These are phyloP conservation scores for Collybia sordida DNA, from an alignment of 768 basidiomycete genomes.

Conservation along the genomic window DNA sequence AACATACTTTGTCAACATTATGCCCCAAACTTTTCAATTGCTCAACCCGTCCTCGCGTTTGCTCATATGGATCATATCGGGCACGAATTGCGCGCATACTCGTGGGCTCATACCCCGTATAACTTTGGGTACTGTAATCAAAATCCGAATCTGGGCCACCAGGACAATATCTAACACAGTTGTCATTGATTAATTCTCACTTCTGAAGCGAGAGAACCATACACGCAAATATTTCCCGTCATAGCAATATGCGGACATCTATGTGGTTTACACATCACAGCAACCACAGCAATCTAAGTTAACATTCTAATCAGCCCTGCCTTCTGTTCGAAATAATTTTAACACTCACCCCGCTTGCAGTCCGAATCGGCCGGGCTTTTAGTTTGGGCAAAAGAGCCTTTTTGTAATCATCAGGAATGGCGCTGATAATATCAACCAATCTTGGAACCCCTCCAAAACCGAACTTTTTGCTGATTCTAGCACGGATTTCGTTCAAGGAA, in stretches of 20 bases:
- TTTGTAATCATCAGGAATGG: constrained; percentile 97
- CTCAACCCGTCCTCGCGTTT: constrained; percentile 92
- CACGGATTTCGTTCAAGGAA: constrained; percentile 85
- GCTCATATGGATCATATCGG: constrained; percentile 93
- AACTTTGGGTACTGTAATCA: constrained; percentile 97
- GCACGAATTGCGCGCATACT: constrained; percentile 99
- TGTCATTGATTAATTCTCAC: not conserved
- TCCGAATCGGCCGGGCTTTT: constrained; percentile 91
- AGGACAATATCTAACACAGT: constrained; percentile 78
- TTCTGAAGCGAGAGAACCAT: constrained; percentile 25
- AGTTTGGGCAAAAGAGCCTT: constrained; percentile 87
- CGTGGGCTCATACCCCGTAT: constrained; percentile 94
- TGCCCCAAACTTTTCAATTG: constrained; percentile 96
- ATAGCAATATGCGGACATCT: constrained; percentile 99
- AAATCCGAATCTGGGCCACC: constrained; percentile 99
- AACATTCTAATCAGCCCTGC: not conserved
- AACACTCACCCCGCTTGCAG: constrained; percentile 86
- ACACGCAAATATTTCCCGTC: constrained; percentile 99
- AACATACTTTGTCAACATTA: constrained; percentile 87
- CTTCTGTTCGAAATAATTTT: not conserved
- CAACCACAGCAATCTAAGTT: constrained; percentile 91
- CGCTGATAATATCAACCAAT: constrained; percentile 96
- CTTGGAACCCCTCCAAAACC: constrained; percentile 85
- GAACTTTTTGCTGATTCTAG: constrained; percentile 88
- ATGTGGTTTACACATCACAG: constrained; percentile 99